phyloP scores from a whole-genome alignment of 1,284 basidiomycete genomes.

The Singerocomus inundabilis region DNA sequence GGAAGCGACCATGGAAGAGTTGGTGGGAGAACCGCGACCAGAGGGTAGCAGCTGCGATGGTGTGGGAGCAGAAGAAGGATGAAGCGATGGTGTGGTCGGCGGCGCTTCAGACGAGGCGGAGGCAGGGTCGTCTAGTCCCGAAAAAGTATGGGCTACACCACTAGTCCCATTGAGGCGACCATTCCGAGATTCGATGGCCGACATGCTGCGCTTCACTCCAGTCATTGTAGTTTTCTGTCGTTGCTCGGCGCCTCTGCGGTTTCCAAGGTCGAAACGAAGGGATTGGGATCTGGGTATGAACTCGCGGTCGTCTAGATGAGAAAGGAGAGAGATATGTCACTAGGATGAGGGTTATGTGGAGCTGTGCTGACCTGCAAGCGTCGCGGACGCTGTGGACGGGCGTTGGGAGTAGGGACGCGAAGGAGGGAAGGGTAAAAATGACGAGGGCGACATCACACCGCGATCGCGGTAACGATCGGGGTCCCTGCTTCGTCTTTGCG shows the following conservation, averaged over 20 bases:
- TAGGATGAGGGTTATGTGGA: background rate
- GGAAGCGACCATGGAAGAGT: conserved; percentile 12
- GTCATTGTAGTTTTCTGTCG: conserved; percentile 15
- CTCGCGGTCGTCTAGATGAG: conserved; percentile 19
- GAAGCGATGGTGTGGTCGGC: conserved; percentile 4
- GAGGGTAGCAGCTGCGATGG: conserved; percentile 20
- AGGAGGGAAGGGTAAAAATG: conserved; percentile 36
- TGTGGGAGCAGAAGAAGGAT: conserved; percentile 19
- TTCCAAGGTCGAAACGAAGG: conserved; percentile 21
- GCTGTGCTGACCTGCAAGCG: conserved; percentile 23
- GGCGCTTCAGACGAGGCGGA: conserved; percentile 10
- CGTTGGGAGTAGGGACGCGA: conserved; percentile 22
- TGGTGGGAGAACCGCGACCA: conserved; percentile 8
- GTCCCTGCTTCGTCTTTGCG: conserved; percentile 13
- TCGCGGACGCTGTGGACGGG: conserved; percentile 26
- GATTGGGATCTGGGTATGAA: conserved; percentile 19
- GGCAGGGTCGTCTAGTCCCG: conserved; percentile 21
- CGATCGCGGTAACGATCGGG: conserved; percentile 20
- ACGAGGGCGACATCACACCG: conserved; percentile 16
- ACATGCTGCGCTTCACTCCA: conserved; percentile 28
- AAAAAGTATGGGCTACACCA: conserved; percentile 16
- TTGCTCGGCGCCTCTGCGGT: conserved; percentile 14
- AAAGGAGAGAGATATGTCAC: too few relatives aligned
- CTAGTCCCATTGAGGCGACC: conserved; percentile 10
- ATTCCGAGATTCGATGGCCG: conserved; percentile 23